These are phyloP conservation scores for Alternaria viburni DNA, from an alignment of 2,329 filamentous ascomycete genomes.

Conservation along the genomic window DNA sequence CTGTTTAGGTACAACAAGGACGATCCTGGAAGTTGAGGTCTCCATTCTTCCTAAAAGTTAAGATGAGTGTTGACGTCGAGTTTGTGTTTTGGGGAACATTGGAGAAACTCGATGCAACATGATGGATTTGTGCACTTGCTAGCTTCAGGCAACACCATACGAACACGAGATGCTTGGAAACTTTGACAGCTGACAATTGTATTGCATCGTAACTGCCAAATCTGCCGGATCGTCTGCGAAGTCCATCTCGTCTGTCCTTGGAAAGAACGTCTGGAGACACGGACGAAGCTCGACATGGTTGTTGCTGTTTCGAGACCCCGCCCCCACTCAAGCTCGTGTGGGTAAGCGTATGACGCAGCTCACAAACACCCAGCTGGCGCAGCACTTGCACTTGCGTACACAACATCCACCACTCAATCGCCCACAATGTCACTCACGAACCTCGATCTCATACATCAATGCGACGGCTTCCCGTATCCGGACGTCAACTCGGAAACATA, in stretches of 20 bases:
- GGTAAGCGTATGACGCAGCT: constrained; percentile 18
- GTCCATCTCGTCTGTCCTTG: neutral
- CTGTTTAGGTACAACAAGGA: constrained; percentile 37
- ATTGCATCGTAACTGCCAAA: neutral
- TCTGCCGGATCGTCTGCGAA: neutral
- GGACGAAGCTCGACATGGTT: neutral
- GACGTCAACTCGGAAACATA: constrained; percentile 64
- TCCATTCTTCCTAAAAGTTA: neutral
- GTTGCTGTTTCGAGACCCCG: constrained; percentile 21
- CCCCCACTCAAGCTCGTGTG: constrained; percentile 27
- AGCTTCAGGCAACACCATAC: constrained; percentile 1
- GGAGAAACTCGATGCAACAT: neutral
- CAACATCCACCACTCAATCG: neutral
- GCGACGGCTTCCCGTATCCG: constrained; percentile 80
- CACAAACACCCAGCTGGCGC: neutral
- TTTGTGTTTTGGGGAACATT: neutral
- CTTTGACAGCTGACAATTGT: neutral
- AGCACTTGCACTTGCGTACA: neutral
- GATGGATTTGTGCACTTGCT: neutral
- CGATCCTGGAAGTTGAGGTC: neutral
- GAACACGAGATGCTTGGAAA: neutral
- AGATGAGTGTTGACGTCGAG: neutral
- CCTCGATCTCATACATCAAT: constrained; percentile 63
- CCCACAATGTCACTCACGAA: constrained; percentile 52
- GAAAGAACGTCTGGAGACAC: neutral